A percentile compares a stretch with the other conserved stretches of the same genome.
Conservation (phyloP, 2,329 filamentous ascomycete species). For the Clarireedia homoeocarpa region DNA sequence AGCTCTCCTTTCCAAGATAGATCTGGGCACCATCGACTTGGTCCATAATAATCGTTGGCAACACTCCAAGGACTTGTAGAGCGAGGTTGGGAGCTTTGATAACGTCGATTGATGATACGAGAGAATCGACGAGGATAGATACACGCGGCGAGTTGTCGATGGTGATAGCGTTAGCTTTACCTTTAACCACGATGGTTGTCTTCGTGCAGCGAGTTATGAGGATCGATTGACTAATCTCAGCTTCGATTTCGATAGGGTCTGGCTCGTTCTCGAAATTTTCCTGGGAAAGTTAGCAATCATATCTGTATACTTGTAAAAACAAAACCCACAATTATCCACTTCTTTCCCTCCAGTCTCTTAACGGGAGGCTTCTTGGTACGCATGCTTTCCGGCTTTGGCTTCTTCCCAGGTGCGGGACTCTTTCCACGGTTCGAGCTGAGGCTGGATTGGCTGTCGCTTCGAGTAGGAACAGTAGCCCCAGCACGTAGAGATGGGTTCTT, state of each 20-base stretch:
- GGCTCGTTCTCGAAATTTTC: constrained; percentile 82
- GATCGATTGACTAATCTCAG: constrained; percentile 76
- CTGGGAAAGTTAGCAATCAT: constrained; percentile 32
- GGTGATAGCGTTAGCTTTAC: constrained; percentile 95
- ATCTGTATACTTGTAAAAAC: background rate
- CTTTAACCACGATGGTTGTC: constrained; percentile 78
- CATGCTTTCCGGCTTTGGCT: constrained; percentile 81
- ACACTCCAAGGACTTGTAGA: constrained; percentile 77
- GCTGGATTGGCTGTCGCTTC: constrained; percentile 44
- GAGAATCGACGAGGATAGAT: constrained; percentile 78
- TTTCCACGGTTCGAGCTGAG: constrained; percentile 55
- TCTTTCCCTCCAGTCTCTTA: constrained; percentile 78
- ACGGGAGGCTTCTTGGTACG: constrained; percentile 72
- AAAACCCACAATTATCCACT: constrained; percentile 73
- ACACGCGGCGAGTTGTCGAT: constrained; percentile 83
- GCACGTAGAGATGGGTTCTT: constrained; percentile 88
- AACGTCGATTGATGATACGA: constrained; percentile 86
- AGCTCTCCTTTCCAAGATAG: constrained; percentile 76
- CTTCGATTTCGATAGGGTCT: constrained; percentile 71
- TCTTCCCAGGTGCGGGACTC: constrained; percentile 81
- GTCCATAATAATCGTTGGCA: constrained; percentile 85
- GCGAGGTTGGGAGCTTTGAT: constrained; percentile 95
- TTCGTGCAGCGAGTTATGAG: constrained; percentile 90
- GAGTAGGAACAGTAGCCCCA: constrained; percentile 57
- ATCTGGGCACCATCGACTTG: constrained; percentile 86